Percentiles rank a stretch among this genome's conserved stretches.
These are phyloP conservation scores for Didymosphaeria variabile DNA, from an alignment of 2,329 filamentous ascomycete species.

Conservation along the genomic window DNA sequence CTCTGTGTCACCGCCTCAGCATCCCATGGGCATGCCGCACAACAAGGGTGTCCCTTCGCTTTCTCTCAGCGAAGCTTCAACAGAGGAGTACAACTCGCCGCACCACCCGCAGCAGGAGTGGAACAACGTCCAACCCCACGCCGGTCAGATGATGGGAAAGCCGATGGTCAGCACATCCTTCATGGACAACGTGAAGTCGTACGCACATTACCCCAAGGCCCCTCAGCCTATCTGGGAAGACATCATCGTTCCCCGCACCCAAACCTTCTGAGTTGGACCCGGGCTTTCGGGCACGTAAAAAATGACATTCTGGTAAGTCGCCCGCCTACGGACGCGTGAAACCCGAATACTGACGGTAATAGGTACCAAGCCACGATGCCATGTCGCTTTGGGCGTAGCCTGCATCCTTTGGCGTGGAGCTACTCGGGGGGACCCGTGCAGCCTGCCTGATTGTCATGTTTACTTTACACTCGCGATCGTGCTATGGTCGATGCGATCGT, in stretches of 20 bases:
- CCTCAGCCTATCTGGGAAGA: conserved; percentile 51
- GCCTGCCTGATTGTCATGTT: conserved; percentile 7
- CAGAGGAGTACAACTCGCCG: conserved; percentile 34
- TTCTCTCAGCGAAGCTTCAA: conserved; percentile 37
- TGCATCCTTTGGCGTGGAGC: not conserved
- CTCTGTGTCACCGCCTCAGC: conserved; percentile 30
- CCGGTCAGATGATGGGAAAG: conserved; percentile 47
- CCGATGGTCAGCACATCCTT: conserved; percentile 33
- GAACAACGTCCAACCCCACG: conserved; percentile 57
- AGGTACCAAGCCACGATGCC: conserved; percentile 3
- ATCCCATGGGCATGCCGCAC: conserved; percentile 23
- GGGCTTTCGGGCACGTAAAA: conserved; percentile 49
- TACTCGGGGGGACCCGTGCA: not conserved
- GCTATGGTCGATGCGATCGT: not conserved
- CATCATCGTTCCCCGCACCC: conserved; percentile 55
- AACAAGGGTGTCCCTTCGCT: conserved; percentile 32
- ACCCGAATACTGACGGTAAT: conserved; percentile 10
- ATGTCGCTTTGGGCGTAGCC: conserved; percentile 7
- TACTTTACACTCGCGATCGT: conserved; percentile 3
- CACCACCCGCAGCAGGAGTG: conserved; percentile 56
- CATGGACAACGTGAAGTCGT: conserved; percentile 52
- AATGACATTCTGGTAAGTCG: conserved; percentile 14
- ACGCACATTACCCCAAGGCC: conserved; percentile 21
- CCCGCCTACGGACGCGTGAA: not conserved
- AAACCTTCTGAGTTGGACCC: conserved; percentile 41